Percentiles rank a stretch among this genome's conserved stretches.
These are phyloP conservation scores for Wallacemonas rigidus DNA, from an alignment of 208 protist species.

Conservation along the genomic window DNA sequence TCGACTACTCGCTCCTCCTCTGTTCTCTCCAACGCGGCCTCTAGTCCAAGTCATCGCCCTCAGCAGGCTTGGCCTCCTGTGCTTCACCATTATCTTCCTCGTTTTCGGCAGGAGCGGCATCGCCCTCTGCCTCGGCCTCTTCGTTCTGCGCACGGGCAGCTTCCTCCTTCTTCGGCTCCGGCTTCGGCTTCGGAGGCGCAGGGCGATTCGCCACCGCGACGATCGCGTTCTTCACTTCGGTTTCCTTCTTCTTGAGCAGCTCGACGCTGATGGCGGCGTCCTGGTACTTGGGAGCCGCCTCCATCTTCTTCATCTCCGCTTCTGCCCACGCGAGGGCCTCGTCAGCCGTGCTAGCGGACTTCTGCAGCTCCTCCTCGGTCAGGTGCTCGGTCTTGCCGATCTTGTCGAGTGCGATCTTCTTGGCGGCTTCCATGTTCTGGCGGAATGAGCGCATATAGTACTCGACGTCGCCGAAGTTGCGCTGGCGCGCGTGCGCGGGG, in stretches of 20 bases:
- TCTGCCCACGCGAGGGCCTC: constrained; percentile 63
- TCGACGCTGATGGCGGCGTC: constrained; percentile 35
- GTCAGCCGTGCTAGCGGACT: constrained; percentile 50
- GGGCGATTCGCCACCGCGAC: constrained; percentile 49
- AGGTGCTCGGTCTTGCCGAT: constrained; percentile 76
- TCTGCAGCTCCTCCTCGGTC: constrained; percentile 78
- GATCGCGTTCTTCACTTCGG: constrained; percentile 42
- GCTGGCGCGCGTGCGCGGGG: constrained; percentile 52
- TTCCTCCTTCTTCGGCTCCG: constrained; percentile 30
- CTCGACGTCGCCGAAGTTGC: constrained; percentile 63
- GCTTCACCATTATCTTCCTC: constrained; percentile 25
- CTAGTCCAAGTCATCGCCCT: constrained; percentile 21
- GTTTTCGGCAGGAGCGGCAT: constrained; percentile 12
- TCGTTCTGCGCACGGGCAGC: constrained; percentile 21
- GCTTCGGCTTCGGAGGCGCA: constrained; percentile 56
- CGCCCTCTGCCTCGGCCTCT: constrained; percentile 26
- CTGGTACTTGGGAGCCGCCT: constrained; percentile 47
- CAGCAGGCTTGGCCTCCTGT: constrained; percentile 14
- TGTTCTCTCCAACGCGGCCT: too few species aligned
- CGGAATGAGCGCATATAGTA: constrained; percentile 58
- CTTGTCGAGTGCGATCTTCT: constrained; percentile 50
- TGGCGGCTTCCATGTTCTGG: constrained; percentile 33
- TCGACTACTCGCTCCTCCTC: too few species aligned
- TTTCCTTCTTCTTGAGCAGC: constrained; percentile 41
- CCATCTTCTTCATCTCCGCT: constrained; percentile 41